Evolutionary conservation across 345 rosid species (phyloP), one percentile per base, ranked within the genome.

Genomic region (Ceriops tagal): DNA sequence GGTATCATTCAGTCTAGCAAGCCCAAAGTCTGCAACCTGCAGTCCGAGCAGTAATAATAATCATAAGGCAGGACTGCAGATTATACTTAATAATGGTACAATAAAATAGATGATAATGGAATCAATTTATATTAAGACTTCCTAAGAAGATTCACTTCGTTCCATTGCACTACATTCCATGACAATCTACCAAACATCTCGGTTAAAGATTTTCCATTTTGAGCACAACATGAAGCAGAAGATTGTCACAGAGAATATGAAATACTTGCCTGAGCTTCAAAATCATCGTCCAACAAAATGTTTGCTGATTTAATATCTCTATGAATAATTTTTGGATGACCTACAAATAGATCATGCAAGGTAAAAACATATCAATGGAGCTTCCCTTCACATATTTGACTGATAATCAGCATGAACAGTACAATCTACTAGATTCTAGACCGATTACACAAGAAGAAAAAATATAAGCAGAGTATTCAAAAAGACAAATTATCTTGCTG

Each of bases 21-120:
- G 96, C 72, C 99, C 99, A 74, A 96, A 96, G 80, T 96, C 99
- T 66, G 98, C 98, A 53, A 96, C 99, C 96, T 39, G 47, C 16
- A 39, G 15, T 39, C 11, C 47, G 16, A 39, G 47, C 16, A 39
- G 47, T 39, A 39, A 11, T 11, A 39, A 4, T 39, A 39, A 39
- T 11, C 47, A 10, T 39, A 39, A 39, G 47, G 15, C 47, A 11
- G 47, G 47, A 11, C 47, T 39, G 2, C 47, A 39, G 47, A 39
- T 9, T 11, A 39, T 39, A 16, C 47, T 39, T 11, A 2, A 10
- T 39, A 11, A 39, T 39, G 16, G 4, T 39, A 39, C 47, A 39
- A 39, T 3, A 2, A 39, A 9, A 39, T 39, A 39, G 47, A 39
- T 9, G 47, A 39, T 39, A 39, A 39, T 3, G 47, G 16, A 37